Conservation (phyloP, 2,329 filamentous ascomycete species). For the Alternaria triticina region DNA sequence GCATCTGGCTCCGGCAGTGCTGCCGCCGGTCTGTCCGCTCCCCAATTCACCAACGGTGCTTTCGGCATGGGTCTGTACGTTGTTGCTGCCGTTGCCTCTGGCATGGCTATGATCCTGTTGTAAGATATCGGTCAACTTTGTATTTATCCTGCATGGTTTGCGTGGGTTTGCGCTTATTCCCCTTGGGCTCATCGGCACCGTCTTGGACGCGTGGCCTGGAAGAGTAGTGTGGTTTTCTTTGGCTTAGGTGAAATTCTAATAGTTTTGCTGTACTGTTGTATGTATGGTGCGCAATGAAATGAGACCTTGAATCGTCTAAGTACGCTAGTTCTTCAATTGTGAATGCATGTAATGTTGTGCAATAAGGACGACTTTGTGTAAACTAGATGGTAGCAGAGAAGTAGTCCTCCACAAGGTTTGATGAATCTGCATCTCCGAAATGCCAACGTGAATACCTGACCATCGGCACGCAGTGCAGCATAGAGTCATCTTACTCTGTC, state of each 20-base stretch:
- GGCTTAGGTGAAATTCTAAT: neutral
- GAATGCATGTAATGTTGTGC: neutral
- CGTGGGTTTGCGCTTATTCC: slow-evolving; percentile 16
- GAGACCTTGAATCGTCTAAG: neutral
- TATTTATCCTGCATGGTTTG: slow-evolving; percentile 14
- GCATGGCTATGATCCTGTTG: slow-evolving; percentile 62
- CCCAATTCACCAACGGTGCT: slow-evolving; percentile 53
- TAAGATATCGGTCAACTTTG: slow-evolving; percentile 39
- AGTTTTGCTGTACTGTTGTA: neutral
- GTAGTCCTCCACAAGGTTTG: neutral
- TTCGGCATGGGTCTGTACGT: slow-evolving; percentile 59
- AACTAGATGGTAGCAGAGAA: neutral
- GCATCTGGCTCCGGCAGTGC: slow-evolving; percentile 37
- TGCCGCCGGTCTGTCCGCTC: slow-evolving; percentile 52
- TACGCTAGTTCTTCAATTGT: no score
- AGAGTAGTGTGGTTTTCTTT: slow-evolving; percentile 6
- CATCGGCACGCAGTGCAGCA: neutral
- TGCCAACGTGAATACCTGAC: neutral
- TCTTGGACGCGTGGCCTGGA: neutral
- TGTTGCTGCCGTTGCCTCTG: slow-evolving; percentile 57
- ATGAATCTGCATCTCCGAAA: neutral
- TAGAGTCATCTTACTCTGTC: neutral
- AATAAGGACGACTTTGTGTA: neutral
- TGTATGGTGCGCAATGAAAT: slow-evolving; percentile 1
- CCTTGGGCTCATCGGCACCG: slow-evolving; percentile 1